Percentiles rank a stretch among this genome's conserved stretches.
Evolutionary conservation across 768 basidiomycete species (phyloP).

Genomic region (Lactifluus piperatus): DNA sequence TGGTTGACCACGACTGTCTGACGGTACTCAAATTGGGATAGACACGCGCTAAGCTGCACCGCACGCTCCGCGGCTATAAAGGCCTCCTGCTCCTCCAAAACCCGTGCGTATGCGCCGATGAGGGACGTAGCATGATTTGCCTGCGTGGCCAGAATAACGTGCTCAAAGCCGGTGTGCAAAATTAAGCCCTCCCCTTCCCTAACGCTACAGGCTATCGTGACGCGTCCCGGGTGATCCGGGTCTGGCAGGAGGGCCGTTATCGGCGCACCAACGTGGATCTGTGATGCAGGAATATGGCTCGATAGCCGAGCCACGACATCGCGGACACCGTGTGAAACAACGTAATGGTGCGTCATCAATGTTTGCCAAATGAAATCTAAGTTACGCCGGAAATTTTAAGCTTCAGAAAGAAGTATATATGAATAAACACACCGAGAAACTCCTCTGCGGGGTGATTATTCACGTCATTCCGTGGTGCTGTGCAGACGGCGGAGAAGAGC

Average conservation of each 20-base stretch:
- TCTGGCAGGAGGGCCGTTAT: slow-evolving; percentile 40
- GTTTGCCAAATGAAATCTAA: slow-evolving; percentile 67
- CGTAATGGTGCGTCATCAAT: slow-evolving; percentile 59
- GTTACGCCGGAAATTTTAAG: not conserved
- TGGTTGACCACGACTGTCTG: slow-evolving; percentile 62
- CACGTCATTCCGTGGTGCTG: slow-evolving; percentile 48
- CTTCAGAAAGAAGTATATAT: not conserved
- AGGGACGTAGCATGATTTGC: slow-evolving; percentile 53
- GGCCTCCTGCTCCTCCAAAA: slow-evolving; percentile 26
- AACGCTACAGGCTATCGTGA: slow-evolving; percentile 32
- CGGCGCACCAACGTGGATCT: slow-evolving; percentile 48
- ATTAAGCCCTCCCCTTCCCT: slow-evolving; percentile 22
- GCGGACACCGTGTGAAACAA: slow-evolving; percentile 48
- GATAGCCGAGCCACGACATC: slow-evolving; percentile 50
- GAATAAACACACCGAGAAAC: slow-evolving; percentile 47
- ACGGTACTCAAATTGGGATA: slow-evolving; percentile 47
- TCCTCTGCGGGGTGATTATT: slow-evolving; percentile 52
- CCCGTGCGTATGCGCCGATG: slow-evolving; percentile 37
- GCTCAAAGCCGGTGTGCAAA: slow-evolving; percentile 44
- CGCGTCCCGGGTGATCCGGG: slow-evolving; percentile 26
- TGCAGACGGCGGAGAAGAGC: slow-evolving; percentile 66
- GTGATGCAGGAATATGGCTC: slow-evolving; percentile 27
- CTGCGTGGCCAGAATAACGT: slow-evolving; percentile 67
- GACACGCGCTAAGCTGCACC: slow-evolving; percentile 37
- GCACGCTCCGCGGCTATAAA: slow-evolving; percentile 23